These are phyloP conservation scores for Globisporangium rhizosaccharum DNA, from an alignment of 352 stramenopile genomes.

Conservation along the genomic window DNA sequence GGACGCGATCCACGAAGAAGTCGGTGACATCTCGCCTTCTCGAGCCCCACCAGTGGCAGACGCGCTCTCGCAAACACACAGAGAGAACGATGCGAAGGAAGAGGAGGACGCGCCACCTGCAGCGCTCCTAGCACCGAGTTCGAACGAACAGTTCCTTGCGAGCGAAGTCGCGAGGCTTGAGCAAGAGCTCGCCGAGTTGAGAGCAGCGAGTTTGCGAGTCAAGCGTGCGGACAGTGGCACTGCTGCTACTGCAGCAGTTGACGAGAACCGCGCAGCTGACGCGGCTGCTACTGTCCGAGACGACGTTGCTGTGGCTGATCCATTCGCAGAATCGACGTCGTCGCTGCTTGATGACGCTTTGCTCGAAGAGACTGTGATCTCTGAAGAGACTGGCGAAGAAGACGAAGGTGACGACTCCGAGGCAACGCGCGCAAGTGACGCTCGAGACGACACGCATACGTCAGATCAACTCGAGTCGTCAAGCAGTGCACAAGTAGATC, in stretches of 20 bases:
- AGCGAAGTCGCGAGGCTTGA: slow-evolving; percentile 25
- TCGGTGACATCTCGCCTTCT: not conserved
- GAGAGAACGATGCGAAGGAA: not conserved
- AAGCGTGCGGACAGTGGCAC: not conserved
- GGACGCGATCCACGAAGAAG: slow-evolving; percentile 6
- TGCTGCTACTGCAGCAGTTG: not conserved
- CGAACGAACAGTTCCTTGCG: slow-evolving; percentile 28
- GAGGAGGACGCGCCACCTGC: not conserved
- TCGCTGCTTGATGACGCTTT: not conserved
- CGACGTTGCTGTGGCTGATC: too few species aligned
- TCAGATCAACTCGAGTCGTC: too few species aligned
- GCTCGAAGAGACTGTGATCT: not conserved
- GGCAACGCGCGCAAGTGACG: too few species aligned
- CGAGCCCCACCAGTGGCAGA: too few species aligned
- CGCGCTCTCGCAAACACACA: too few species aligned
- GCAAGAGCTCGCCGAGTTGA: slow-evolving; percentile 20
- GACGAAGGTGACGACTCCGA: too few species aligned
- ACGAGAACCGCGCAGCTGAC: not conserved
- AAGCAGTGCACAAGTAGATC: too few species aligned
- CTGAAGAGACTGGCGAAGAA: too few species aligned
- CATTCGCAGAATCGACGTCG: not conserved
- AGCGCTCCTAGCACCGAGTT: not conserved
- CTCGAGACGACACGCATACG: too few species aligned
- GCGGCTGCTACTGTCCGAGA: too few species aligned
- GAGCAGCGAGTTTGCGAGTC: not conserved